Percentiles rank a stretch among this genome's conserved stretches.
These are phyloP conservation scores for Coemansia sp. DNA, from an alignment of 192 early-diverging fungal species.

Conservation along the genomic window DNA sequence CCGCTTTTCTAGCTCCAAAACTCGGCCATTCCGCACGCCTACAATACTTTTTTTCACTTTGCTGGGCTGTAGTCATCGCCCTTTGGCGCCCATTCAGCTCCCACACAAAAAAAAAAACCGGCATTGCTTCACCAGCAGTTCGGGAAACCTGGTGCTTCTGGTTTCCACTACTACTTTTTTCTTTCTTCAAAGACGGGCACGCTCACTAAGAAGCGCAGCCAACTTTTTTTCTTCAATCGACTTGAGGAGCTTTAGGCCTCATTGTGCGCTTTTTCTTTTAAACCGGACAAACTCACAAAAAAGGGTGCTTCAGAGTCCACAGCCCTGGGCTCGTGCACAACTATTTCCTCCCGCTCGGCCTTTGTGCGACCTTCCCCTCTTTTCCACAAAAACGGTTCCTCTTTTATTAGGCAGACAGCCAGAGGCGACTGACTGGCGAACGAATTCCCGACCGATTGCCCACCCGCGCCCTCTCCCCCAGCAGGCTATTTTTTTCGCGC, in stretches of 20 bases:
- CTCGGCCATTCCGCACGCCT: not conserved
- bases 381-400: constrained; percentile 13
- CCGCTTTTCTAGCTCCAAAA: constrained; percentile 7
- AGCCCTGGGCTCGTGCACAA: constrained; percentile 7
- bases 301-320: constrained; percentile 4
- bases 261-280: not conserved
- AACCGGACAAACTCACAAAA: not conserved
- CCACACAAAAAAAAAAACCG: not conserved
- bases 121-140: not conserved
- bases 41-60: not conserved
- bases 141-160: not conserved
- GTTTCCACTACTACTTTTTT: not conserved
- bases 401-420: not conserved
- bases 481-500: constrained; percentile 25
- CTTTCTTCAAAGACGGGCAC: constrained; percentile 4
- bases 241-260: not conserved
- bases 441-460: constrained; percentile 10
- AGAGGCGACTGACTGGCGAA: not conserved
- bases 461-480: constrained; percentile 1
- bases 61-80: not conserved
- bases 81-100: not conserved
- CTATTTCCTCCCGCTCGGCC: not conserved
- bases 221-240: not conserved
- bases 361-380: constrained; percentile 7
- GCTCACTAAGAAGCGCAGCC: not conserved